Evolutionary conservation across 306 rosid species (phyloP), one percentile per base, ranked within the genome.

Genomic region (Neltuma alba): DNA sequence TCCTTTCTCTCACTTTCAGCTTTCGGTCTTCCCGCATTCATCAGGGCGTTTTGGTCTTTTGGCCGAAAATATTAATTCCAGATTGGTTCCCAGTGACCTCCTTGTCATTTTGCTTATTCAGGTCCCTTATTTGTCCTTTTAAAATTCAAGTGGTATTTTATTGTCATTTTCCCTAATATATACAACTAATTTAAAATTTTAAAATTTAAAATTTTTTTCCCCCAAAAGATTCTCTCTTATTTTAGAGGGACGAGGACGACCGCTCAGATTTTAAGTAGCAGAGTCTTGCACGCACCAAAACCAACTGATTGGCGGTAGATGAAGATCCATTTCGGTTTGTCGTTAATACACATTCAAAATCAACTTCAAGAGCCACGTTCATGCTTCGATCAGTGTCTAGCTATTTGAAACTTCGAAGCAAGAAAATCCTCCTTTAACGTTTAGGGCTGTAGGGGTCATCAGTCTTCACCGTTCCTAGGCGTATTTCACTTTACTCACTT

Each of bases 381-480:
- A 65, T 2, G 50, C 36, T 37, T 65, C 27, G 34, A 50, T 68
- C 55, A 61, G 45, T 28, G 68, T 6, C 9, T 15, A 13, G 2
- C 30, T 66, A 3, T 1, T 79, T 40, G 75, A 79, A 70, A 75
- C 70, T 62, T 71, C 3, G 13, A 82, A 82, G 85, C 78, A 82
- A 82, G 16, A 61, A 68, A 69, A n/a, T 68, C 74, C 44, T 2
- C 4, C 4, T 57, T 2, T 9, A 25, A 25, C 42, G 34, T 23
- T 68, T 16, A 41, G 10, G 16, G 9, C 38, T 7, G 25, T 13
- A n/a, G n/a, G 21, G 7, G 6, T 8, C n/a, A n/a, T n/a, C n/a
- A n/a, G 16, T 7, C n/a, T 44, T 66, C 34, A 48, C 16, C 20
- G 3, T 47, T 68, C n/a, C 27, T 62, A 50, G 54, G 70, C 41